A percentile compares a stretch with the other conserved stretches of the same genome.
Conservation (phyloP, 2,329 filamentous ascomycete genomes). For the Didymella pinodella region DNA sequence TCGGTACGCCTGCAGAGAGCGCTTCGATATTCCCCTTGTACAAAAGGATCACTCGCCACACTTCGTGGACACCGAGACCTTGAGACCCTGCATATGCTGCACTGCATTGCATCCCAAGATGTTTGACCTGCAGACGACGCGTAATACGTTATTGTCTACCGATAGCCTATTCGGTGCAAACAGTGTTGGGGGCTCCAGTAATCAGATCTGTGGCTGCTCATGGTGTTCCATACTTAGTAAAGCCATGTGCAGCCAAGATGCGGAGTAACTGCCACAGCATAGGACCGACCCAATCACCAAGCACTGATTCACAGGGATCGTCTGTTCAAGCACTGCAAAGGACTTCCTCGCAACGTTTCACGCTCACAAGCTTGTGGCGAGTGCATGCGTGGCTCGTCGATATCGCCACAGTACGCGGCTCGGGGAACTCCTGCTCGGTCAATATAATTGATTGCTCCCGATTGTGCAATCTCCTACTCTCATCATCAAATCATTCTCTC, state of each 20-base stretch:
- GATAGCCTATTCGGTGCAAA: slow-evolving; percentile 2
- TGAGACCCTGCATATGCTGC: slow-evolving; percentile 4
- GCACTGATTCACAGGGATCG: slow-evolving; percentile 13
- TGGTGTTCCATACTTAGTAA: slow-evolving; percentile 18
- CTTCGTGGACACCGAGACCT: slow-evolving; percentile 21
- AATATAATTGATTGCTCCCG: slow-evolving; percentile 1
- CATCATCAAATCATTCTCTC: neutral
- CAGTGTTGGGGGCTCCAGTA: slow-evolving; percentile 6
- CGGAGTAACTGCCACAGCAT: slow-evolving; percentile 8
- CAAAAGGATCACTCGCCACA: slow-evolving; percentile 16
- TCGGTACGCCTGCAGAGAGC: neutral
- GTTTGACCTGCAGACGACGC: slow-evolving; percentile 20
- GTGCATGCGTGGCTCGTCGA: slow-evolving; percentile 3
- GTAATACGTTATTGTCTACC: slow-evolving; percentile 11
- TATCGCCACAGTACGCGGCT: slow-evolving; percentile 24
- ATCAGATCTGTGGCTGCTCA: slow-evolving; percentile 6
- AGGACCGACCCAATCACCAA: slow-evolving; percentile 10
- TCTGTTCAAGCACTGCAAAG: slow-evolving; percentile 5
- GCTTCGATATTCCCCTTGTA: neutral
- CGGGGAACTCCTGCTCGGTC: slow-evolving; percentile 7
- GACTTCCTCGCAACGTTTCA: neutral
- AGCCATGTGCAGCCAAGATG: slow-evolving; percentile 8
- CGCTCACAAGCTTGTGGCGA: slow-evolving; percentile 19
- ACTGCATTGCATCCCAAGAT: slow-evolving; percentile 2
- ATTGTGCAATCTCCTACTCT: slow-evolving; percentile 1